Evolutionary conservation across 78 protist species (phyloP).

Genomic region (Chrysochromulina parva): DNA sequence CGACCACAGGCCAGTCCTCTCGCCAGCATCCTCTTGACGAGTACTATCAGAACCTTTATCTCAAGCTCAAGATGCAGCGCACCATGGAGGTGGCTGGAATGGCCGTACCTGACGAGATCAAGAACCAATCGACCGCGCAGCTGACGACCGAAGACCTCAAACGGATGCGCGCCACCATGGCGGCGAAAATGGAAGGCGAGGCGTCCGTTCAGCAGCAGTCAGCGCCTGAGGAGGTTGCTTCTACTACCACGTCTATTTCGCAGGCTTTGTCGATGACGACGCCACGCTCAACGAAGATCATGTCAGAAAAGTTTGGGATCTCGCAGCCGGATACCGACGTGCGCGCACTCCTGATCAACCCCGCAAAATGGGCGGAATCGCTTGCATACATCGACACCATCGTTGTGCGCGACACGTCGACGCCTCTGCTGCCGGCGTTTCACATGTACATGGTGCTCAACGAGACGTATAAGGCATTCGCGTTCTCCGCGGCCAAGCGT

Average conservation of each 20-base stretch:
- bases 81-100: neutral
- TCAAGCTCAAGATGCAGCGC: neutral
- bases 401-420: neutral
- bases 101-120: neutral
- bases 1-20: no score
- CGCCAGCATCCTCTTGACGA: slow-evolving; percentile 42
- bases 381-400: no score
- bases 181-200: neutral
- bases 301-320: neutral
- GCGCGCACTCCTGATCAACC: neutral
- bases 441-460: neutral
- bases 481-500: neutral
- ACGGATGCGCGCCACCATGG: neutral
- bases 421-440: neutral
- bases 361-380: neutral
- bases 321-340: neutral
- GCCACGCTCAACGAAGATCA: neutral
- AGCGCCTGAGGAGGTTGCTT: neutral
- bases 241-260: neutral
- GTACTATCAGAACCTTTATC: neutral
- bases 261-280: neutral
- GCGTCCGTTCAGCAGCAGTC: no score
- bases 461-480: neutral
- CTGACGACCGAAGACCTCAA: neutral
- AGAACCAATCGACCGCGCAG: neutral